A percentile compares a stretch with the other conserved stretches of the same genome.
Conservation (phyloP, 2,329 filamentous ascomycete species). For the Nothomitra cinnamomea region DNA sequence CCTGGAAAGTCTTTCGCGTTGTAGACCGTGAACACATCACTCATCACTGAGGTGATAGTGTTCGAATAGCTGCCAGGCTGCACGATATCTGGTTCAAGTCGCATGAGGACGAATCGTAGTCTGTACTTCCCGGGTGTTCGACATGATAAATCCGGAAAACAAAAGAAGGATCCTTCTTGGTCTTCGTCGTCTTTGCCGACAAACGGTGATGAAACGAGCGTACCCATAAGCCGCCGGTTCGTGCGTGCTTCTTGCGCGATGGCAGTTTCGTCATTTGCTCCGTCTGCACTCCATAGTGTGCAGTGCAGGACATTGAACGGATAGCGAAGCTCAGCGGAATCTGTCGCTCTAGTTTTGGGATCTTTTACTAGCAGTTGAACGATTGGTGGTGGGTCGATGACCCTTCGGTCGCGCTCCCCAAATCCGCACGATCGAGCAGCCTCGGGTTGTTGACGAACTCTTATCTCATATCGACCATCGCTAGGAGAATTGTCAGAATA, state of each 20-base stretch:
- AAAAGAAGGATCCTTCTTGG: conserved; percentile 66
- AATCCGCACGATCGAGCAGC: conserved; percentile 70
- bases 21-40: conserved; percentile 61
- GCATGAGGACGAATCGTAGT: conserved; percentile 55
- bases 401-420: conserved; percentile 63
- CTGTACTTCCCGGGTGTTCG: conserved; percentile 61
- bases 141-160: conserved; percentile 68
- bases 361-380: conserved; percentile 54
- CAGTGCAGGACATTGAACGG: conserved; percentile 59
- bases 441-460: conserved; percentile 59
- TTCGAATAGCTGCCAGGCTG: conserved; percentile 32
- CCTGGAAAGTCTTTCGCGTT: conserved; percentile 77
- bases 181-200: conserved; percentile 58
- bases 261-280: conserved; percentile 48
- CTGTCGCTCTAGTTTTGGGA: conserved; percentile 28
- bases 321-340: conserved; percentile 43
- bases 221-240: conserved; percentile 64
- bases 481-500: neutral
- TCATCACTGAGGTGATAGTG: conserved; percentile 37
- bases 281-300: conserved; percentile 54
- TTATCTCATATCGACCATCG: conserved; percentile 23
- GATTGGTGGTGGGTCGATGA: conserved; percentile 72
- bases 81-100: conserved; percentile 46
- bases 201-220: conserved; percentile 59
- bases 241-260: conserved; percentile 52